Base-by-base conservation (phyloP, 306 rosid genomes). In the Hippophae rhamnoides region DNA sequence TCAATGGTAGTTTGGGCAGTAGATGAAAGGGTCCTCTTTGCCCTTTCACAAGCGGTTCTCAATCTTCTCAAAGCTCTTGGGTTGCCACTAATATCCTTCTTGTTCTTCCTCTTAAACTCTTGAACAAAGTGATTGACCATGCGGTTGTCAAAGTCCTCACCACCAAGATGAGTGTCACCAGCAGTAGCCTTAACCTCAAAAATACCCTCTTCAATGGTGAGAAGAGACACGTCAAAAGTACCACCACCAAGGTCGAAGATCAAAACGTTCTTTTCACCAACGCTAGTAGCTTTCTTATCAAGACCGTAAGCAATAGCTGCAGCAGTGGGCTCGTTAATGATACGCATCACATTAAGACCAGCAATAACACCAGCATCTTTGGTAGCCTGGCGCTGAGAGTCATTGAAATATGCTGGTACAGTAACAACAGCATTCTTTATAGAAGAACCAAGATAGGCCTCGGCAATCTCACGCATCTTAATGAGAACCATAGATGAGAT, bases 401-500 rank as follows among this genome's bases (percentile, higher is more conserved):
- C 65, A 8, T 61, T 61, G 65, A 62, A 62, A 27, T 89, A 89
- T 1, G 95, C 95, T 0, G 97, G 97, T 0, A 89, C 95, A 0
- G 95, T 85, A 4, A 89, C 95, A 6, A 85, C 95, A 0, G 86
- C 97, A 11, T 89, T 89, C 84, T 89, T 89, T 2, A 86, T 55
- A 0, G 79, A 58, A 0, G 65, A 41, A 0, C 95, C 95, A 10
- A 89, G 92, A 60, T 67, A 89, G 47, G 97, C 95, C 71, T 89
- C 95, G 0, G 89, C 92, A 43, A 89, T 81, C 82, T 89, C 97
- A 14, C 97, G 67, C 97, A 89, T 89, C 83, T 89, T 89, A 0
- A 55, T 71, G 1, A 84, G 75, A 42, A 87, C 86, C 60, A 56
- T 56, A 42, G 60, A 56, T 6, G 56, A 62, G 43, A 62, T 62